These are phyloP conservation scores for Entonaema liquescens DNA, from an alignment of 495 filamentous ascomycete species.

Conservation along the genomic window DNA sequence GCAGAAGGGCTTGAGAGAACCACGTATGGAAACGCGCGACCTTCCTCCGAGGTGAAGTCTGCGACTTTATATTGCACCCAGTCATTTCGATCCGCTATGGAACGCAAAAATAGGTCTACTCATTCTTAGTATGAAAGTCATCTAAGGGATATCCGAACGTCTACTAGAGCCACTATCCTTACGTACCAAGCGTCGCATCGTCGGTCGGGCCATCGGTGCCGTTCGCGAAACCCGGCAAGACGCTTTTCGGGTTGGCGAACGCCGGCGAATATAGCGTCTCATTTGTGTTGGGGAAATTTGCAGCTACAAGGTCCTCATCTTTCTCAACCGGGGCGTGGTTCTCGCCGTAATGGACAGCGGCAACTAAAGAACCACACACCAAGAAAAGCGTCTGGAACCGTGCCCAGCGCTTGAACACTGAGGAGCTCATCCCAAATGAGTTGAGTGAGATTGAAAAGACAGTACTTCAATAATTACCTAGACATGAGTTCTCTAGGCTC, in stretches of 20 bases:
- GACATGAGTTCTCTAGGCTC: neutral
- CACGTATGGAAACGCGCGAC: constrained; percentile 41
- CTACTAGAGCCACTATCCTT: neutral
- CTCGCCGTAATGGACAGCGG: constrained; percentile 39
- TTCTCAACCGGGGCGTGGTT: constrained; percentile 37
- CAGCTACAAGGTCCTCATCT: constrained; percentile 41
- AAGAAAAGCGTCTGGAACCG: constrained; percentile 5
- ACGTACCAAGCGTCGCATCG: constrained; percentile 38
- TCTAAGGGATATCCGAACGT: neutral
- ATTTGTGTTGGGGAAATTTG: constrained; percentile 41
- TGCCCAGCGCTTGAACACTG: neutral
- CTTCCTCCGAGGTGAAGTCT: constrained; percentile 44
- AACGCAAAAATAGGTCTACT: constrained; percentile 34
- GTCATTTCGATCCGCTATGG: constrained; percentile 32
- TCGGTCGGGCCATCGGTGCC: constrained; percentile 43
- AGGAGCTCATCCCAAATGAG: neutral
- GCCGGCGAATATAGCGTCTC: constrained; percentile 42
- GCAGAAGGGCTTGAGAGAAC: constrained; percentile 24
- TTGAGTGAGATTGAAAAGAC: neutral
- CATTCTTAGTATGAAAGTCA: neutral
- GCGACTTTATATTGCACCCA: constrained; percentile 38
- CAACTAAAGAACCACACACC: constrained; percentile 3
- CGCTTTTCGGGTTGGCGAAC: constrained; percentile 26
- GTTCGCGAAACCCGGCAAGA: constrained; percentile 35
- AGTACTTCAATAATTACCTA: neutral